Evolutionary conservation across 2,329 filamentous ascomycete genomes (phyloP), one percentile per base, ranked within the genome.

Genomic region (Ophiostoma novo-ulmi): DNA sequence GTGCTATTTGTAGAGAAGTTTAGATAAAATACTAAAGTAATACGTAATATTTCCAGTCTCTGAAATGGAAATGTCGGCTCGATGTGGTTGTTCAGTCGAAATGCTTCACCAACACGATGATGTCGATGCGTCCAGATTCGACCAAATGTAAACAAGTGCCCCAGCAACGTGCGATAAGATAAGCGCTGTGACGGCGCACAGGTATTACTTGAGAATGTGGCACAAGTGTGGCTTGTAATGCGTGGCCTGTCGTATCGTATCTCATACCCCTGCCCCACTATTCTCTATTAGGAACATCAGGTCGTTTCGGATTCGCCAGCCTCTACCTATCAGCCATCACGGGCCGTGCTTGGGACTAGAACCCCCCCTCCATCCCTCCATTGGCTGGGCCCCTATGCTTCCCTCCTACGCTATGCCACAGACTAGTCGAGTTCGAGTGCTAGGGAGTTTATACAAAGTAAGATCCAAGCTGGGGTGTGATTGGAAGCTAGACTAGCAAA

Each of bases 141-240:
- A 35, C 63, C 48, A 17, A 71, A 73, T 67, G 72, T 73, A 73
- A 73, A 73, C 71, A 73, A 72, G 66, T 68, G 41, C 44, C 72
- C 71, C 65, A 68, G 72, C 71, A 73, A 73, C 72, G 31, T 31
- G 13, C 48, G 71, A 72, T 72, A 69, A 72, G 71, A 70, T 72
- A 70, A 69, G 38, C 8, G 13, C 52, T 48, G 44, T 4, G 14
- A 20, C 8, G 14, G 11, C 20, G 26, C 63, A 36, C 17, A 11
- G 38, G 31, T 20, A 11, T 11, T 39, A 39, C 10, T 41, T 13
- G 11, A 7, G 10, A 63, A 22, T 70, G 70, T 70, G 68, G 69
- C 69, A 44, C 26, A 10, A 20, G 20, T 68, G 68, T 70, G 63
- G 70, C 68, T 61, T 48, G n/a, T 35, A 1, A 1, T 65, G 67